phyloP scores from a whole-genome alignment of 345 rosid genomes.

The Corymbia maculata region DNA sequence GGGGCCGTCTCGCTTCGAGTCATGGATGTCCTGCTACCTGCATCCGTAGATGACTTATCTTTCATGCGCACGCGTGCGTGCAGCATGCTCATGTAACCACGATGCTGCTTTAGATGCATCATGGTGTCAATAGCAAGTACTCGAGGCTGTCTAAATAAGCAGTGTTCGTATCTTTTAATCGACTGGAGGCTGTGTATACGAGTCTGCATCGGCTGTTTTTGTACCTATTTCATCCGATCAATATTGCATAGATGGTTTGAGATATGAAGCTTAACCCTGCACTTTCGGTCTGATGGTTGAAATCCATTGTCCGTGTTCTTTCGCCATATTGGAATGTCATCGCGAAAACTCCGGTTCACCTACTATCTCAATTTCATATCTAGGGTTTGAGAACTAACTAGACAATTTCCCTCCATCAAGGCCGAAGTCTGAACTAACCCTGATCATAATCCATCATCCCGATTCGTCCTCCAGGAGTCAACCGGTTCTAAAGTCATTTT shows the following conservation, averaged over 20 bases:
- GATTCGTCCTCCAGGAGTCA: background rate
- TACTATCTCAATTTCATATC: background rate
- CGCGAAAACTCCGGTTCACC: background rate
- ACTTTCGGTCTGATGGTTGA: background rate
- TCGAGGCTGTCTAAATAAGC: background rate
- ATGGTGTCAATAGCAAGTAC: background rate
- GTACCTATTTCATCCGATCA: background rate
- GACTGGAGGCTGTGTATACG: background rate
- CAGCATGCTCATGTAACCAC: background rate
- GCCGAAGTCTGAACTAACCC: background rate
- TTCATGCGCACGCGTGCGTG: background rate
- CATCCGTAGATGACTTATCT: constrained; percentile 3
- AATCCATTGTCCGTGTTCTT: background rate
- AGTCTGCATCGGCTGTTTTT: background rate
- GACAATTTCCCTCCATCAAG: background rate
- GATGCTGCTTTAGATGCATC: background rate
- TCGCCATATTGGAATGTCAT: background rate
- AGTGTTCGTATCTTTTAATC: background rate
- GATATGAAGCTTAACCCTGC: background rate
- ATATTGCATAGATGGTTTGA: background rate
- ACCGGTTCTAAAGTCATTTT: background rate
- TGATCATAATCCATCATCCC: background rate
- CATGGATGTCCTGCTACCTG: constrained; percentile 69
- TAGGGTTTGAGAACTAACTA: background rate
- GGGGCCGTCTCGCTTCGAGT: constrained; percentile 77